These are phyloP conservation scores for Apiospora malaysiana DNA, from an alignment of 2,329 filamentous ascomycete genomes.

Conservation along the genomic window DNA sequence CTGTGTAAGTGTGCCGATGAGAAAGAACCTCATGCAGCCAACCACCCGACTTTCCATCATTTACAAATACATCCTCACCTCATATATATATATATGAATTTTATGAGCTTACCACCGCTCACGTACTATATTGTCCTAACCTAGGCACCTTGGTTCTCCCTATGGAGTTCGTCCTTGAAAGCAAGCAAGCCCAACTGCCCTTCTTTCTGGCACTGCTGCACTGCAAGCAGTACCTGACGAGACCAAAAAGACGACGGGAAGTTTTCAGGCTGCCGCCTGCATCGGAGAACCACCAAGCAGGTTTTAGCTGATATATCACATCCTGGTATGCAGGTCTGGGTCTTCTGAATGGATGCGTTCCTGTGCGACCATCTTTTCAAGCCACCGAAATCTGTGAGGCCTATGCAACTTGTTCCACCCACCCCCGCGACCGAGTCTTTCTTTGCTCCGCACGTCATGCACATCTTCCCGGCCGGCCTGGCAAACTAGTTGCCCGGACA, in stretches of 20 bases:
- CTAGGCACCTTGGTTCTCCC: background rate
- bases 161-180: background rate
- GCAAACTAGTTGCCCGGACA: constrained; percentile 30
- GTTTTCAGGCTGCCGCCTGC: constrained; percentile 9
- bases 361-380: background rate
- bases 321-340: background rate
- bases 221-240: background rate
- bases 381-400: background rate
- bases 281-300: constrained; percentile 2
- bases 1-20: background rate
- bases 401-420: background rate
- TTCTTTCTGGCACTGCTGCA: background rate
- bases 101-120: background rate
- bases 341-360: background rate
- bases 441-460: constrained; percentile 23
- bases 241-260: background rate
- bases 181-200: background rate
- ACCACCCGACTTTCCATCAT: background rate
- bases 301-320: constrained; percentile 8
- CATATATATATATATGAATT: background rate
- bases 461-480: constrained; percentile 25
- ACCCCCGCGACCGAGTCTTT: background rate
- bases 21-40: background rate
- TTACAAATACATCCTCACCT: background rate
- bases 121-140: background rate